Percentiles rank a stretch among this genome's conserved stretches.
Conservation (phyloP, 2,329 filamentous ascomycete species). For the Cylindrodendrum hubeiense region DNA sequence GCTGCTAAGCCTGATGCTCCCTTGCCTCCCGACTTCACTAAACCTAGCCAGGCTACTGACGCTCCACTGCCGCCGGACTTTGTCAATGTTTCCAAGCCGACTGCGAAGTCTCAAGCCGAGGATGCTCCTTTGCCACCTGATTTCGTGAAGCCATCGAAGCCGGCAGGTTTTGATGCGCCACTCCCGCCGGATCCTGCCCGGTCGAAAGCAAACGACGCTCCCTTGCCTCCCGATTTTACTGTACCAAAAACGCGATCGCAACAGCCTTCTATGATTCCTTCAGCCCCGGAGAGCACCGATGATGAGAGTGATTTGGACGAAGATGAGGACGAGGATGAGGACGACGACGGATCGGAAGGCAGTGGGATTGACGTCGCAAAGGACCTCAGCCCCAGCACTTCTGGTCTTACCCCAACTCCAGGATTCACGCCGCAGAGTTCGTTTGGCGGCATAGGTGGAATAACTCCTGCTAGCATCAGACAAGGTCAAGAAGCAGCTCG, state of each 20-base stretch:
- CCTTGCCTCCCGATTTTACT: conserved; percentile 55
- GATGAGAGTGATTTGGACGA: conserved; percentile 57
- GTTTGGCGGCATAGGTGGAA: conserved; percentile 63
- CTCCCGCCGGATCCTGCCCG: conserved; percentile 57
- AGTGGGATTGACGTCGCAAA: conserved; percentile 76
- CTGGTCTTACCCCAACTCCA: conserved; percentile 59
- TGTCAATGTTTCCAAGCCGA: conserved; percentile 41
- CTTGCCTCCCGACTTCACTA: conserved; percentile 54
- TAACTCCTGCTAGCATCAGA: conserved; percentile 45
- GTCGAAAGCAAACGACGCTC: conserved; percentile 51
- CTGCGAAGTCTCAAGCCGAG: conserved; percentile 25
- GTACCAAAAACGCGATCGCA: conserved; percentile 48
- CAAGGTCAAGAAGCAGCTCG: conserved; percentile 58
- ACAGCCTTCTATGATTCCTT: conserved; percentile 49
- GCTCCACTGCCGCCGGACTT: conserved; percentile 52
- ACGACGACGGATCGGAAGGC: conserved; percentile 63
- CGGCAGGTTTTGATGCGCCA: conserved; percentile 49
- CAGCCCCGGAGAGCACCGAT: conserved; percentile 52
- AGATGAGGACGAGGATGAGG: conserved; percentile 56
- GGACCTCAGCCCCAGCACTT: conserved; percentile 68
- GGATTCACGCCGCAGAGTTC: conserved; percentile 70
- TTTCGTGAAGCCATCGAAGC: conserved; percentile 37
- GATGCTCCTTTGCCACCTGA: conserved; percentile 51
- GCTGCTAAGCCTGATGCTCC: conserved; percentile 17
- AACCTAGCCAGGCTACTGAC: conserved; percentile 32